Percentiles rank a stretch among this genome's conserved stretches.
These are phyloP conservation scores for Bipolaris bicolor DNA, from an alignment of 2,329 filamentous ascomycete genomes.

Conservation along the genomic window DNA sequence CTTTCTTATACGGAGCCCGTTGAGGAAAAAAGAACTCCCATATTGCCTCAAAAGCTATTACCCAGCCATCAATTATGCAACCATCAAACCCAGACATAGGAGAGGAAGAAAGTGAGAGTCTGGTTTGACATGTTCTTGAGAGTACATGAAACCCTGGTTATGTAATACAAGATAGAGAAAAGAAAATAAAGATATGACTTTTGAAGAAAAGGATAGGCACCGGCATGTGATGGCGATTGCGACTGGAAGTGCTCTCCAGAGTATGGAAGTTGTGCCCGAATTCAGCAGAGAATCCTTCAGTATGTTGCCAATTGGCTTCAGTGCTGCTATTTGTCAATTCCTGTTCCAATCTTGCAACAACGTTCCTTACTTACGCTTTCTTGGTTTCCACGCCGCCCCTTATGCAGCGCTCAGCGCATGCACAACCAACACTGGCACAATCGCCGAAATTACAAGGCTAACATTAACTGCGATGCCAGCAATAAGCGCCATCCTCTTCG, in stretches of 20 bases:
- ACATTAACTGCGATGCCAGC: constrained; percentile 41
- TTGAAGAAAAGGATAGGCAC: neutral
- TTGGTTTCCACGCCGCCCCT: neutral
- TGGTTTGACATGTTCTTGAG: neutral
- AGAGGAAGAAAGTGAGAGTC: neutral
- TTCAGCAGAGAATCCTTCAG: neutral
- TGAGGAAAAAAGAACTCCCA: neutral
- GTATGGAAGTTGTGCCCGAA: neutral
- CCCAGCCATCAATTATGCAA: constrained; percentile 7
- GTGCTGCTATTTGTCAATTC: neutral
- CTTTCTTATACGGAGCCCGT: neutral
- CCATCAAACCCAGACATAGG: neutral
- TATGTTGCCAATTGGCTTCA: neutral
- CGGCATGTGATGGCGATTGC: neutral
- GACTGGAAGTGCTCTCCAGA: neutral
- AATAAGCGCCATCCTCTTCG: constrained; percentile 42
- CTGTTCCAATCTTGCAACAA: too few relatives aligned
- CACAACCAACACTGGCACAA: constrained; percentile 35
- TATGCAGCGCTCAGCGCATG: constrained; percentile 28
- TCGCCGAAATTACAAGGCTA: constrained; percentile 26
- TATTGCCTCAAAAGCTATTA: neutral
- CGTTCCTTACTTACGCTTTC: constrained; percentile 3
- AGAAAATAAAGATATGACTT: constrained; percentile 4
- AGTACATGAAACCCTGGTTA: constrained; percentile 7
- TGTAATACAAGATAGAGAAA: constrained; percentile 17